Base-by-base conservation (phyloP, 441 rosid genomes). In the Mallotus repandus region DNA sequence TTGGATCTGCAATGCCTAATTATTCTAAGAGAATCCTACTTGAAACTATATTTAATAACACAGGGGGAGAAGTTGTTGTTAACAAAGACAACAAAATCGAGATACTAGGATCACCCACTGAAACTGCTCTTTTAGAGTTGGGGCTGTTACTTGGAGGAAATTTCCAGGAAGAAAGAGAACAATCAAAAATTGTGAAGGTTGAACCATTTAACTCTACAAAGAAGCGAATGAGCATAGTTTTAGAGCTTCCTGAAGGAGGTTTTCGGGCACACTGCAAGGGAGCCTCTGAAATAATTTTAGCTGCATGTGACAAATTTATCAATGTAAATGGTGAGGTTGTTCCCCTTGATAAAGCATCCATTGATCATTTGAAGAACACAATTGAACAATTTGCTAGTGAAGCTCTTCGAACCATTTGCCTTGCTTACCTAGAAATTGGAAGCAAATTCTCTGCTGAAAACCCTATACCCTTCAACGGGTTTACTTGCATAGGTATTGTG, bases 101-200 rank as follows among this genome's bases (percentile, higher is more conserved):
- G 84, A 87, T 90, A 70, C 79, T 90, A n/a, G 96, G 96, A 66
- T 85, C 89, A 61, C 93, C 96, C 62, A 90, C 93, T 21, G 93
- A 90, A 77, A 75, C 89, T 80, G 96, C 96, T 52, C 72, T 90
- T 74, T 77, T 90, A 65, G 93, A 88, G 71, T 81, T 88, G 61
- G 96, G 91, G 22, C 68, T 88, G 79, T 78, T 67, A 63, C 85
- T 88, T 14, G 86, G 78, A 70, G 32, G 32, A 29, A 81, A 83
- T 66, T 90, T 86, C 77, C 84, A 80, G 60, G 85, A 66, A 53
- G 89, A 85, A 71, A 82, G 81, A 53, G 72, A 79, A 79, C 83
- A 70, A 61, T 66, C 62, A 74, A 73, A 9, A 82, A 79, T 74
- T 64, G 74, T 90, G 61, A 90, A 86, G 76, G 87, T 87, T 59